phyloP scores from a whole-genome alignment of 495 filamentous ascomycete genomes.

The Chaetomium cochliodes region DNA sequence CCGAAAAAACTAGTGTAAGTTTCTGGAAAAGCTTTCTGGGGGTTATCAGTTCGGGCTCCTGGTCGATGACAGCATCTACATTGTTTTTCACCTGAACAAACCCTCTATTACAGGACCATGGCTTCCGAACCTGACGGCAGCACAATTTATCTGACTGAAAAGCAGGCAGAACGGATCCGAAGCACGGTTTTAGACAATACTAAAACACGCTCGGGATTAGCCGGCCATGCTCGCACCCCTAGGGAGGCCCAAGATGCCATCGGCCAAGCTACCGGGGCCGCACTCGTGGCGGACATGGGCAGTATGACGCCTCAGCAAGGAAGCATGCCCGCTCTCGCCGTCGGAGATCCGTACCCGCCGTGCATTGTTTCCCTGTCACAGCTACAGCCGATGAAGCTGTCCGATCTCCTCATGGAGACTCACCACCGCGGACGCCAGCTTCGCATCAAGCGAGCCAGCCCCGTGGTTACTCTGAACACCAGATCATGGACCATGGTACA shows the following conservation, averaged over 20 bases:
- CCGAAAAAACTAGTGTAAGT: too few species aligned
- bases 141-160: slow-evolving; percentile 5
- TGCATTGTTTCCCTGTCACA: not conserved
- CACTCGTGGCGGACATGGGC: slow-evolving; percentile 11
- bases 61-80: too few species aligned
- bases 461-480: not conserved
- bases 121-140: not conserved
- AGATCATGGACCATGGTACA: slow-evolving; percentile 17
- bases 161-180: slow-evolving; percentile 11
- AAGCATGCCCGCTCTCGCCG: not conserved
- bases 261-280: slow-evolving; percentile 11
- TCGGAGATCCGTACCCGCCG: slow-evolving; percentile 8
- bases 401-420: not conserved
- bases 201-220: not conserved
- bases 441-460: slow-evolving; percentile 5
- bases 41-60: too few species aligned
- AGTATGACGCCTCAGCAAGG: not conserved
- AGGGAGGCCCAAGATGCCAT: slow-evolving; percentile 9
- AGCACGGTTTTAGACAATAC: not conserved
- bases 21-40: too few species aligned
- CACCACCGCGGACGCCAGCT: slow-evolving; percentile 13
- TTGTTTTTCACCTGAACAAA: not conserved
- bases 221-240: not conserved
- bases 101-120: not conserved
- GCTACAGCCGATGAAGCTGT: slow-evolving; percentile 10